A percentile compares a stretch with the other conserved stretches of the same genome.
phyloP scores from a whole-genome alignment of 2,329 filamentous ascomycete genomes.

The Fusarium tanahbumbuense region DNA sequence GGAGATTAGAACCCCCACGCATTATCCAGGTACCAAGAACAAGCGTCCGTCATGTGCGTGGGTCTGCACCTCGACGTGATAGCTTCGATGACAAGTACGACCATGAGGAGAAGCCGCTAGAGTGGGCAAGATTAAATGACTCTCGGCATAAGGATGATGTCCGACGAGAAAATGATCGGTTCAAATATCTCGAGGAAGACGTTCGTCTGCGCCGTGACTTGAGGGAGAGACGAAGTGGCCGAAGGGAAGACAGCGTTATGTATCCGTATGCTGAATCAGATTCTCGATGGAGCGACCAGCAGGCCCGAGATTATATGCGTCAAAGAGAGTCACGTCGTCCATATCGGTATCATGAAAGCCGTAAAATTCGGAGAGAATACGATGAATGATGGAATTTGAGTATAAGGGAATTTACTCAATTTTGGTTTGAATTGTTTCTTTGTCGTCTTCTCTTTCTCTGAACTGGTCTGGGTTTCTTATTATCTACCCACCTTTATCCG shows the following conservation, averaged over 20 bases:
- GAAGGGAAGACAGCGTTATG: not conserved
- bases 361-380: not conserved
- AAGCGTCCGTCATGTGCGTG: conserved; percentile 31
- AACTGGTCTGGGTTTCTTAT: not conserved
- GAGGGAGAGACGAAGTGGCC: conserved; percentile 17
- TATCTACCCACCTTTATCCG: not conserved
- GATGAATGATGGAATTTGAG: not conserved
- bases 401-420: not conserved
- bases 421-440: not conserved
- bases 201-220: conserved; percentile 23
- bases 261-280: conserved; percentile 8
- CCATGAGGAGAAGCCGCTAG: conserved; percentile 26
- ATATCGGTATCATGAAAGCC: conserved; percentile 3
- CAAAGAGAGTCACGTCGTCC: conserved; percentile 15
- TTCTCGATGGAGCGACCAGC: conserved; percentile 32
- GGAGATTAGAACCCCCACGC: conserved; percentile 26
- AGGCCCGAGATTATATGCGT: conserved; percentile 37
- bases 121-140: conserved; percentile 30
- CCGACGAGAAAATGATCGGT: conserved; percentile 25
- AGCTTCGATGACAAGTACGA: conserved; percentile 16
- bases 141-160: conserved; percentile 12
- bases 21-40: conserved; percentile 32
- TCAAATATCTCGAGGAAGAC: conserved; percentile 31
- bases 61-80: conserved; percentile 31
- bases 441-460: not conserved